Conservation (phyloP, 2,329 filamentous ascomycete species). For the Xylaria sp. region DNA sequence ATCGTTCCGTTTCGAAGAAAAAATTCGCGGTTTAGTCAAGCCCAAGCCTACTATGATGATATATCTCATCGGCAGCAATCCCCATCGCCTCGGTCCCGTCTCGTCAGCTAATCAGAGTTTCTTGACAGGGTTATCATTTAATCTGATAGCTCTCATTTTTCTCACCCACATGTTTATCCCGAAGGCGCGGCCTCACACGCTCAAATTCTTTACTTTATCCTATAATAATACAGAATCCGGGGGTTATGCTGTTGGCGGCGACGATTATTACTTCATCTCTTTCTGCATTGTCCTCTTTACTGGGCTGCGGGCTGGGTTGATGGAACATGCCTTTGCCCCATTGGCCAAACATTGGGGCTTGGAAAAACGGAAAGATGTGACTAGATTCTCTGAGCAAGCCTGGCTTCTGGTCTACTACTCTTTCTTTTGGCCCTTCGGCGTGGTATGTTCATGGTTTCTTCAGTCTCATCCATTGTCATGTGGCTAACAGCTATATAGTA, state of each 20-base stretch:
- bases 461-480: neutral
- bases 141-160: constrained; percentile 83
- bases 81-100: constrained; percentile 13
- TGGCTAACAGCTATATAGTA: constrained; percentile 64
- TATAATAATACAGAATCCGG: constrained; percentile 78
- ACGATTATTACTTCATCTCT: constrained; percentile 81
- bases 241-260: constrained; percentile 78
- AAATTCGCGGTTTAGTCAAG: neutral
- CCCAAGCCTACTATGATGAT: neutral
- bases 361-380: constrained; percentile 76
- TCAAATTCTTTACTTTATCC: constrained; percentile 87
- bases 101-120: constrained; percentile 33
- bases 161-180: constrained; percentile 86
- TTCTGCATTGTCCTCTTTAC: constrained; percentile 88
- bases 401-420: constrained; percentile 89
- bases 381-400: constrained; percentile 92
- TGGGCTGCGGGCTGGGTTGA: constrained; percentile 81
- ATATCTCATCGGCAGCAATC: constrained; percentile 32
- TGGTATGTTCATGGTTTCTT: constrained; percentile 65
- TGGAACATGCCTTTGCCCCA: constrained; percentile 88
- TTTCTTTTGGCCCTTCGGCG: constrained; percentile 83
- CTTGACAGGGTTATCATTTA: constrained; percentile 78
- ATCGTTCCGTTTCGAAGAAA: neutral
- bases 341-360: constrained; percentile 78
- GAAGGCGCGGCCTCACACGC: constrained; percentile 79